Evolutionary conservation across 2,329 filamentous ascomycete genomes (phyloP).

Genomic region (Aspergillus sp.): DNA sequence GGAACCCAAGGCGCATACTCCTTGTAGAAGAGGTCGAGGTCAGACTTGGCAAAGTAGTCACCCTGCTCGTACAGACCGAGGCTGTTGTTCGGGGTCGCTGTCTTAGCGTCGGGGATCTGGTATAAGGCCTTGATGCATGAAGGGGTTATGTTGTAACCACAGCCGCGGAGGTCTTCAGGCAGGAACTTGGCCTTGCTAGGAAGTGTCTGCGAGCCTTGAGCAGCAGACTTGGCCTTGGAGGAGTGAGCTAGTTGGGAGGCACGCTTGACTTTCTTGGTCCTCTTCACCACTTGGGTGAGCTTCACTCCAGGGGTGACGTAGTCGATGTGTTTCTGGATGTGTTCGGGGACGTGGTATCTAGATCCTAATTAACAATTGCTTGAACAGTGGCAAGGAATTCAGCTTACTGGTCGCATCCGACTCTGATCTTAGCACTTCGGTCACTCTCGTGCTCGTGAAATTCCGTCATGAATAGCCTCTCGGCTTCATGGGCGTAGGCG

Average conservation of each 20-base stretch:
- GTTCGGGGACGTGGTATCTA: conserved; percentile 53
- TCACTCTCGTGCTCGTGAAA: conserved; percentile 55
- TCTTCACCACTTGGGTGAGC: conserved; percentile 40
- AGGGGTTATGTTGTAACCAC: conserved; percentile 59
- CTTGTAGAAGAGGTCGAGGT: conserved; percentile 54
- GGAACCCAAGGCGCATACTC: conserved; percentile 47
- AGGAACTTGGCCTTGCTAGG: conserved; percentile 12
- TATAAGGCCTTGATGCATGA: conserved; percentile 57
- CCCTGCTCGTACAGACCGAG: conserved; percentile 58
- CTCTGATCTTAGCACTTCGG: conserved; percentile 29
- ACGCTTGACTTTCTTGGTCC: conserved; percentile 24
- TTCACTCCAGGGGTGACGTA: conserved; percentile 60
- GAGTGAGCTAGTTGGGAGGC: conserved; percentile 21
- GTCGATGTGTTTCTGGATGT: conserved; percentile 54
- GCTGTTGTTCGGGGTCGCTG: conserved; percentile 48
- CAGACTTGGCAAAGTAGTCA: conserved; percentile 55
- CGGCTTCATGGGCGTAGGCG: conserved; percentile 56
- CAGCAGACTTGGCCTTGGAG: conserved; percentile 10
- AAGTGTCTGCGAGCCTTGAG: background rate
- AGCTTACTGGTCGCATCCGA: conserved; percentile 42
- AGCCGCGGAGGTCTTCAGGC: conserved; percentile 42
- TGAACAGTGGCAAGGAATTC: rapidly evolving
- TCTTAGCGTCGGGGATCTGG: conserved; percentile 45
- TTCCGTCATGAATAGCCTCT: conserved; percentile 55
- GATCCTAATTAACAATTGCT: background rate